Percentiles rank a stretch among this genome's conserved stretches.
Evolutionary conservation across 495 filamentous ascomycete species (phyloP).

Genomic region (Rhypophila decipiens): DNA sequence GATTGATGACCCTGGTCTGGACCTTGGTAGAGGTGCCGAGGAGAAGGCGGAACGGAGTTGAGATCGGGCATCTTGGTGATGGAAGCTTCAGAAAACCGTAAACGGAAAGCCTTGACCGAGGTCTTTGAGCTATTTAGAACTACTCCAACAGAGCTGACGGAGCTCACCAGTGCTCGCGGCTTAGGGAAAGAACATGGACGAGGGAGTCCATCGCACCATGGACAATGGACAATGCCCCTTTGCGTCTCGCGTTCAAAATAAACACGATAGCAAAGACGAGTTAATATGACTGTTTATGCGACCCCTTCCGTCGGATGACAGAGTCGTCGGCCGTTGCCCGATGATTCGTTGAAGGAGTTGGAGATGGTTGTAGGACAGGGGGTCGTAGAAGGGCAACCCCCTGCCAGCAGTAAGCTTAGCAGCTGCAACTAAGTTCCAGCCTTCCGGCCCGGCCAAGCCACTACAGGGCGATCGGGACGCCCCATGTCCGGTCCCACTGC

Average conservation of each 20-base stretch:
- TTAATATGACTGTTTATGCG: constrained; percentile 21
- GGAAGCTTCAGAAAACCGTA: not conserved
- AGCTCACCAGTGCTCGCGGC: not conserved
- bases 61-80: constrained; percentile 46
- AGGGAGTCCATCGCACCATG: not conserved
- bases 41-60: constrained; percentile 53
- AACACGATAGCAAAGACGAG: constrained; percentile 6
- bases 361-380: not conserved
- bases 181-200: not conserved
- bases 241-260: constrained; percentile 12
- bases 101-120: not conserved
- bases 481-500: not conserved
- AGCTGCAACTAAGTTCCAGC: not conserved
- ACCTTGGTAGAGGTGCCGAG: no score
- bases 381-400: no score
- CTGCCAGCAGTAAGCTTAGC: no score
- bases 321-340: not conserved
- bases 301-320: constrained; percentile 1
- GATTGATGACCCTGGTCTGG: constrained; percentile 27
- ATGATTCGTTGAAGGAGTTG: constrained; percentile 2
- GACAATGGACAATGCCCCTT: not conserved
- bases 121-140: not conserved
- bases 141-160: not conserved
- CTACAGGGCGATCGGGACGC: not conserved
- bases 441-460: not conserved